phyloP scores from a whole-genome alignment of 2,329 filamentous ascomycete genomes.

The Periconia digitata region DNA sequence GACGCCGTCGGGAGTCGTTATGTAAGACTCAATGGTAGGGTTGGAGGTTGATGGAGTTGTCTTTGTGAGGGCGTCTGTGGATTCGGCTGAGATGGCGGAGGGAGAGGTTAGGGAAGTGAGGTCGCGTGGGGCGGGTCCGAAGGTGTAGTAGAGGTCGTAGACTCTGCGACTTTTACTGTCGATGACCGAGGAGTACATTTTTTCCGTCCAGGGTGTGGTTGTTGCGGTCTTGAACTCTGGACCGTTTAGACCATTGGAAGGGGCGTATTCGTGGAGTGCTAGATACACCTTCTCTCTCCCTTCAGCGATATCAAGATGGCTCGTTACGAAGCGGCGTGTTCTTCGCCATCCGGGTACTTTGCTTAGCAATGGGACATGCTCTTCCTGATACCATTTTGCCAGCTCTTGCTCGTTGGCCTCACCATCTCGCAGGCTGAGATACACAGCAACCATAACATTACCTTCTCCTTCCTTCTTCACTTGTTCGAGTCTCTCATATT shows the following conservation, averaged over 20 bases:
- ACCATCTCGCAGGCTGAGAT: constrained; percentile 60
- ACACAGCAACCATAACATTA: constrained; percentile 64
- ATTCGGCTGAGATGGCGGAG: constrained; percentile 50
- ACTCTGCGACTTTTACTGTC: constrained; percentile 59
- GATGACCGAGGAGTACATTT: constrained; percentile 62
- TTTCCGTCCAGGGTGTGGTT: constrained; percentile 62
- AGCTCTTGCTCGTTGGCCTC: constrained; percentile 57
- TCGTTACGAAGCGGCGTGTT: constrained; percentile 69
- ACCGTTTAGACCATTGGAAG: constrained; percentile 66
- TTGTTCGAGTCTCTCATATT: constrained; percentile 63
- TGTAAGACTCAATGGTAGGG: constrained; percentile 63
- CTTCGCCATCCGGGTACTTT: constrained; percentile 79
- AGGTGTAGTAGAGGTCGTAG: constrained; percentile 77
- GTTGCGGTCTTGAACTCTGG: constrained; percentile 65
- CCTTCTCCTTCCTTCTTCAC: constrained; percentile 56
- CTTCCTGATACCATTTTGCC: constrained; percentile 71
- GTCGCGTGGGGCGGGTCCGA: constrained; percentile 73
- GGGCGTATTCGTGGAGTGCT: constrained; percentile 71
- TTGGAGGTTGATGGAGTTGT: constrained; percentile 52
- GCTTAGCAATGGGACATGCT: constrained; percentile 71
- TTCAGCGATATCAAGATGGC: constrained; percentile 53
- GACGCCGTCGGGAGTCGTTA: constrained; percentile 70
- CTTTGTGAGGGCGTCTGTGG: constrained; percentile 57
- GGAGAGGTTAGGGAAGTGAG: constrained; percentile 59
- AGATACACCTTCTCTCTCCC: constrained; percentile 56